Evolutionary conservation across 1,284 basidiomycete species (phyloP).

Genomic region (Grifola frondosa): DNA sequence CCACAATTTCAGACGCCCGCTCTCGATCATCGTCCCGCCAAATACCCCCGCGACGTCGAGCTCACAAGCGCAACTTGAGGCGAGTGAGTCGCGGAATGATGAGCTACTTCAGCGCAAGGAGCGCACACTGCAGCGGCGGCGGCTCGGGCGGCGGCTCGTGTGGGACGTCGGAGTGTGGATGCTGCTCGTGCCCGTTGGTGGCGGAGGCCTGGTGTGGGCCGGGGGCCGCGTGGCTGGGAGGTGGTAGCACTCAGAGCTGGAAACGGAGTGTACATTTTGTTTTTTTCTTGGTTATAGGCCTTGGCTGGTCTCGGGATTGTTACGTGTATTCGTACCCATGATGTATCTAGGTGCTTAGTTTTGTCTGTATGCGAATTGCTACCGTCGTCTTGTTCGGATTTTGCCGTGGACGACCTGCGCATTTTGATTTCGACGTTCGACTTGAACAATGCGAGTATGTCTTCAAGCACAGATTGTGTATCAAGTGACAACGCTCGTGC

Average conservation of each 20-base stretch:
- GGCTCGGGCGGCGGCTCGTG: constrained; percentile 59
- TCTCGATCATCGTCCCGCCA: constrained; percentile 64
- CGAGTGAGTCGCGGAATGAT: constrained; percentile 41
- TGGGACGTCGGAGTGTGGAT: constrained; percentile 77
- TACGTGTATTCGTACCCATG: constrained; percentile 4
- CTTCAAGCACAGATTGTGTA: too few species aligned
- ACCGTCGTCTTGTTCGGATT: neutral
- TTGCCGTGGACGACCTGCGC: too few species aligned
- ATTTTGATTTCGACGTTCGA: too few species aligned
- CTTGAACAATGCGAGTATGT: too few species aligned
- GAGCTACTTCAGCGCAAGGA: constrained; percentile 76
- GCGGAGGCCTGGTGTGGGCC: constrained; percentile 53
- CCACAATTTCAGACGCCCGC: constrained; percentile 68
- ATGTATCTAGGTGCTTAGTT: too few species aligned
- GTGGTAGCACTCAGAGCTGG: constrained; percentile 34
- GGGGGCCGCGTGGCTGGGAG: constrained; percentile 43
- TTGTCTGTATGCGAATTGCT: too few species aligned
- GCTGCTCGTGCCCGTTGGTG: constrained; percentile 52
- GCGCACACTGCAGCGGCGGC: constrained; percentile 61
- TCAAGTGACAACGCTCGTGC: too few species aligned
- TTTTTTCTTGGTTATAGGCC: neutral
- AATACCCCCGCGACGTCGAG: constrained; percentile 27
- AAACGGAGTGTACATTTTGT: constrained; percentile 1
- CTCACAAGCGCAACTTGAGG: constrained; percentile 24
- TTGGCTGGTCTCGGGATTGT: neutral